Conservation (phyloP, 306 rosid species). For the Sophora flavescens region DNA sequence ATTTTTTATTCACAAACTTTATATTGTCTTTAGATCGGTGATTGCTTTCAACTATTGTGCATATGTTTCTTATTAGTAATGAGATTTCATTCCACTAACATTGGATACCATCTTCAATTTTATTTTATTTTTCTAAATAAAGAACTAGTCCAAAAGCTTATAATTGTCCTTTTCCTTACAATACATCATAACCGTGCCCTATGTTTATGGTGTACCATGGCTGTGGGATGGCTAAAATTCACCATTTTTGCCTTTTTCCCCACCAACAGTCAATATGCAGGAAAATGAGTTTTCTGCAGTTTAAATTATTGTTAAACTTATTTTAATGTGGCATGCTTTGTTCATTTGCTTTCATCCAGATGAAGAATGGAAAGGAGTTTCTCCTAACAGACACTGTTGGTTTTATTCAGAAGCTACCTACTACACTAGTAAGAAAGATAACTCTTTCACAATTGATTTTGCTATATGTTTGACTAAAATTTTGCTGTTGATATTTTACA, state of each 20-base stretch:
- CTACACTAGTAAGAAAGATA: slow-evolving; percentile 78
- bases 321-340: slow-evolving; percentile 41
- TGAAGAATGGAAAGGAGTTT: slow-evolving; percentile 94
- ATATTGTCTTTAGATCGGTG: slow-evolving; percentile 5
- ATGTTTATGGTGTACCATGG: slow-evolving; percentile 8
- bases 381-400: slow-evolving; percentile 97
- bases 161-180: slow-evolving; percentile 7
- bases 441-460: slow-evolving; percentile 34
- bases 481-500: slow-evolving; percentile 11
- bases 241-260: neutral
- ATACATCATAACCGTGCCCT: neutral
- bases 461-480: slow-evolving; percentile 21
- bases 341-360: slow-evolving; percentile 58
- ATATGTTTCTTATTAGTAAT: slow-evolving; percentile 15
- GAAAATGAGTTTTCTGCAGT: slow-evolving; percentile 22
- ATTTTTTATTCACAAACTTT: slow-evolving; percentile 19
- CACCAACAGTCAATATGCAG: neutral
- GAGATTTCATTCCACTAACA: slow-evolving; percentile 19
- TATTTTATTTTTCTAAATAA: slow-evolving; percentile 16
- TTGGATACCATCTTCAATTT: slow-evolving; percentile 24
- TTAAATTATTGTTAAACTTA: slow-evolving; percentile 30
- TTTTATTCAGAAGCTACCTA: slow-evolving; percentile 97
- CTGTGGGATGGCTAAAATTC: slow-evolving; percentile 34
- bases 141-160: slow-evolving; percentile 25
- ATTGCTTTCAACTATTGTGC: slow-evolving; percentile 40